Base-by-base conservation (phyloP, 2,329 filamentous ascomycete species). In the Neocatenulostroma microsporum region DNA sequence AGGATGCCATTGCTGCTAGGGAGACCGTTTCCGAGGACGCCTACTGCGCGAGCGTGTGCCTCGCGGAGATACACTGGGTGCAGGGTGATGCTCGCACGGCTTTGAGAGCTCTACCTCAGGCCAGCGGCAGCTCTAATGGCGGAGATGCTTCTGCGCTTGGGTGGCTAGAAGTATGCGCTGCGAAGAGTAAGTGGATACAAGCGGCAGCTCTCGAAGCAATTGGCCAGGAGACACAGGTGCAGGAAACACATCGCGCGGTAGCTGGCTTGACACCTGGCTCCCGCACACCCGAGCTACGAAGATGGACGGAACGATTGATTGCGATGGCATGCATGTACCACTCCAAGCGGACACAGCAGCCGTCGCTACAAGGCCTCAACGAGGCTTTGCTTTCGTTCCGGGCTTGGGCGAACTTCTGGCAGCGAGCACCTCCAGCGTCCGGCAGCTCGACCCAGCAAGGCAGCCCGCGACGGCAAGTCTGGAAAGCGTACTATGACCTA, bases 1-100 rank as follows among this genome's bases (percentile, higher is more conserved):
- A 61, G 30, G 56, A 60, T 20, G 62, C 61, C 5, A 46, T 53
- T 24, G 33, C 36, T n/a, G 40, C 41, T 2, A 37, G 35, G 10
- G 42, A 39, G 12, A 57, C 61, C 21, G 57, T 66, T 23, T 53
- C 60, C 27, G 62, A 67, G 52, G 77, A 80, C 54, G 60, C 67
- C 8, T 72, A 89, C 49, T 86, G 94, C 61, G 88, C 86, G 21
- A 80, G 78, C 42, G 79, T 91, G 34, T 91, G 85, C 59, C 61
- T 89, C 29, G 87, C 80, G 37, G 93, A 87, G 83, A 69, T 94
- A 51, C 78, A 93, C 55, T 94, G 84, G 39, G 66, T 94, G 11
- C 84, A 84, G 3, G 69, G 68, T 40, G 73, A 76, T 45, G 68
- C 84, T 34, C 71, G 73, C 30, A 64, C 69, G 29, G 70, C 74